Evolutionary conservation across 2,329 filamentous ascomycete genomes (phyloP).

Genomic region (Aspergillus sp.): DNA sequence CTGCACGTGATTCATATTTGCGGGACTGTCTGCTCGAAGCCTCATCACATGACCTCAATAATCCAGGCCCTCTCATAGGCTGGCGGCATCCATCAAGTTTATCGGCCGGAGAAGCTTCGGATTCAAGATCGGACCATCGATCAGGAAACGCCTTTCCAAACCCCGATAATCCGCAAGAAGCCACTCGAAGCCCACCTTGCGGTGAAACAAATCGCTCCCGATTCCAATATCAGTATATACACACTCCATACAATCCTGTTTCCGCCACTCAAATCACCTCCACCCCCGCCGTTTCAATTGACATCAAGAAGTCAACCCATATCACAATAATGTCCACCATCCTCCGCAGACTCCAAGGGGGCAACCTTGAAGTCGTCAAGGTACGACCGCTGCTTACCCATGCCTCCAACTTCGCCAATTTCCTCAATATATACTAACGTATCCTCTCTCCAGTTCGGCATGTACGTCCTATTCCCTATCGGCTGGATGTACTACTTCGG

Average conservation of each 20-base stretch:
- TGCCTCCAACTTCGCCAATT: background rate
- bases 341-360: constrained; percentile 66
- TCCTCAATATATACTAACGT: background rate
- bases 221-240: background rate
- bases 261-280: background rate
- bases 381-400: constrained; percentile 47
- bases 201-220: background rate
- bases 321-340: constrained; percentile 37
- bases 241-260: background rate
- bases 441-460: constrained; percentile 71
- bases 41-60: constrained; percentile 16
- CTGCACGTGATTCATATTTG: too few species aligned
- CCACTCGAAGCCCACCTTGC: background rate
- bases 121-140: constrained; percentile 1
- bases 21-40: constrained; percentile 6
- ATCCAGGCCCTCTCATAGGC: constrained; percentile 11
- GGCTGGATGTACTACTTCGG: constrained; percentile 99
- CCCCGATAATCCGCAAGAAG: background rate
- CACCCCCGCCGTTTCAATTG: background rate
- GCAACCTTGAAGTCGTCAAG: constrained; percentile 95
- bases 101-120: constrained; percentile 3
- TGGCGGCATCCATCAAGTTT: background rate
- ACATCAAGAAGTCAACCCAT: constrained; percentile 4
- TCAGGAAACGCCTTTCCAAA: constrained; percentile 10
- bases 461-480: constrained; percentile 98